Percentiles rank a stretch among this genome's conserved stretches.
These are phyloP conservation scores for Ustilaginoidea virens DNA, from an alignment of 2,329 filamentous ascomycete genomes.

Conservation along the genomic window DNA sequence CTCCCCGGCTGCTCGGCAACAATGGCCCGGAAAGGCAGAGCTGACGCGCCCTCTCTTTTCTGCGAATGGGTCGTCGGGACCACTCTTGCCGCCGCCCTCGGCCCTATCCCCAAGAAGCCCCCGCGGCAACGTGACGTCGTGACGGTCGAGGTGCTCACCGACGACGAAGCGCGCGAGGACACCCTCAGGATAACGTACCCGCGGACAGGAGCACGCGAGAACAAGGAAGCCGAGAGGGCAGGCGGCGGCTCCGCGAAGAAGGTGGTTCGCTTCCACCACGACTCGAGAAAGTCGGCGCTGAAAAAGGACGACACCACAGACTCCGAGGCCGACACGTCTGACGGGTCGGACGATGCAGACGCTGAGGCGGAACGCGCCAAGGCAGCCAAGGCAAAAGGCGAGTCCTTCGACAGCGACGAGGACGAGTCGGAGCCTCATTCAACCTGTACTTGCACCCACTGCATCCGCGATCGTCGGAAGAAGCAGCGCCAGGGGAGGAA, in stretches of 20 bases:
- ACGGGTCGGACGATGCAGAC: conserved; percentile 10
- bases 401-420: conserved; percentile 11
- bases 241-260: too few species aligned
- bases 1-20: neutral
- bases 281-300: conserved; percentile 19
- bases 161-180: conserved; percentile 36
- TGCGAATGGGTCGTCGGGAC: conserved; percentile 27
- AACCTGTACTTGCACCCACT: conserved; percentile 13
- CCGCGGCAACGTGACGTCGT: conserved; percentile 17
- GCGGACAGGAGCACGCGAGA: conserved; percentile 14
- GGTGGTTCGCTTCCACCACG: conserved; percentile 27
- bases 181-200: conserved; percentile 33
- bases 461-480: conserved; percentile 9
- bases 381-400: neutral
- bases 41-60: conserved; percentile 8
- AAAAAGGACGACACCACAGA: conserved; percentile 16
- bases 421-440: conserved; percentile 20
- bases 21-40: conserved; percentile 1
- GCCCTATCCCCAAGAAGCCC: conserved; percentile 12
- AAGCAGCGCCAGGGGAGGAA: conserved; percentile 3
- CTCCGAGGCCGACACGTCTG: conserved; percentile 6
- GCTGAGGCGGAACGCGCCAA: conserved; percentile 5
- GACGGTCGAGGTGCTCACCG: conserved; percentile 29
- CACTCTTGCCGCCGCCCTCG: conserved; percentile 16
- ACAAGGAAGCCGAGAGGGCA: conserved; percentile 3